phyloP scores from a whole-genome alignment of 192 early-diverging fungal genomes.

The Coemansia sp. region DNA sequence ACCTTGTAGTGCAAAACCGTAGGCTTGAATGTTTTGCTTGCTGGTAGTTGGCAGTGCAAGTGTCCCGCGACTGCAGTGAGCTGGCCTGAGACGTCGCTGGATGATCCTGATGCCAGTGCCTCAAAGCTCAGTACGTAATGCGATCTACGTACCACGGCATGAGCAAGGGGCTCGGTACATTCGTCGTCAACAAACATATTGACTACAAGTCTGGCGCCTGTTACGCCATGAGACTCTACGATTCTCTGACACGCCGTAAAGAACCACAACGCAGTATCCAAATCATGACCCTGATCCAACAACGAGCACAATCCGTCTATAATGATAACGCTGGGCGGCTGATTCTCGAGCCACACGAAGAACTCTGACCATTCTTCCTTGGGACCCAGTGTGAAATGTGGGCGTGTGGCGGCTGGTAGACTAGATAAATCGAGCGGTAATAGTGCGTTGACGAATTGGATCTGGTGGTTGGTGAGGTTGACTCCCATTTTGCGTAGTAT shows the following conservation, averaged over 20 bases:
- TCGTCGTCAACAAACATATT: slow-evolving; percentile 41
- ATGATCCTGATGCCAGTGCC: slow-evolving; percentile 33
- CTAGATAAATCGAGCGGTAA: neutral
- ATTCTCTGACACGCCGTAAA: slow-evolving; percentile 29
- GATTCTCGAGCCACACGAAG: slow-evolving; percentile 19
- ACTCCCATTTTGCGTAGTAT: slow-evolving; percentile 53
- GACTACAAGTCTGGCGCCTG: slow-evolving; percentile 2
- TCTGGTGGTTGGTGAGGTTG: slow-evolving; percentile 8
- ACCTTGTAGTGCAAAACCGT: slow-evolving; percentile 35
- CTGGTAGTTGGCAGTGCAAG: slow-evolving; percentile 33
- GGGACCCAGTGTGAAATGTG: slow-evolving; percentile 20
- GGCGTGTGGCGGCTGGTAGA: slow-evolving; percentile 20
- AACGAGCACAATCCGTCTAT: slow-evolving; percentile 40
- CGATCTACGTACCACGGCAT: slow-evolving; percentile 21
- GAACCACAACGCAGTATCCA: slow-evolving; percentile 14
- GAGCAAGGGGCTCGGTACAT: slow-evolving; percentile 14
- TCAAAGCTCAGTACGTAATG: slow-evolving; percentile 41
- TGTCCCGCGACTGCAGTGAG: slow-evolving; percentile 44
- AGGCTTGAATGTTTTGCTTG: slow-evolving; percentile 29
- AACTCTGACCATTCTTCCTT: slow-evolving; percentile 26
- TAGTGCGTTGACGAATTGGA: slow-evolving; percentile 39
- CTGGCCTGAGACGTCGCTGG: slow-evolving; percentile 45
- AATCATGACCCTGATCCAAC: slow-evolving; percentile 22
- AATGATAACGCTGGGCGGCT: slow-evolving; percentile 16
- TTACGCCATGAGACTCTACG: slow-evolving; percentile 8